phyloP scores from a whole-genome alignment of 768 basidiomycete genomes.

The Ramaria sp. region DNA sequence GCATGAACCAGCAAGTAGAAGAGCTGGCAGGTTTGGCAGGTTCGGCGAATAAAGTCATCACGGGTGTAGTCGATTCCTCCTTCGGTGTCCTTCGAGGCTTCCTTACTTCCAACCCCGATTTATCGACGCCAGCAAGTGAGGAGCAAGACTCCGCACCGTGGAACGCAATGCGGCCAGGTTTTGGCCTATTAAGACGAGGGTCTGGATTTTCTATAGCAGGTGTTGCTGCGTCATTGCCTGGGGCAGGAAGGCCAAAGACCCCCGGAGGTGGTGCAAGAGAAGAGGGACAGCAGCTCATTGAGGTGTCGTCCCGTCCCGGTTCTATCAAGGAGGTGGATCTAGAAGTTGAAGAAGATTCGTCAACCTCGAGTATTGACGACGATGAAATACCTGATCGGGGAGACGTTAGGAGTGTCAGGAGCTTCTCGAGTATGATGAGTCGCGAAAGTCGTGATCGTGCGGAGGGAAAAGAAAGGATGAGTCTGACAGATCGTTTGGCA shows the following conservation, averaged over 20 bases:
- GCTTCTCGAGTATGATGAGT: slow-evolving; percentile 82
- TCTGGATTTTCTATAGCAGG: slow-evolving; percentile 78
- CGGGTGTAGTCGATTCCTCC: slow-evolving; percentile 82
- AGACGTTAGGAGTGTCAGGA: slow-evolving; percentile 72
- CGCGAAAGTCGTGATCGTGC: slow-evolving; percentile 22
- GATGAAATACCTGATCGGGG: slow-evolving; percentile 22
- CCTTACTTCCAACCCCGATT: slow-evolving; percentile 29
- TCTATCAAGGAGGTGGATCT: slow-evolving; percentile 28
- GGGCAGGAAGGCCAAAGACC: slow-evolving; percentile 26
- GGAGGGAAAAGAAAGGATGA: slow-evolving; percentile 39
- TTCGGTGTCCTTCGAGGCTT: slow-evolving; percentile 80
- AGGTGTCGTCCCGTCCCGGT: slow-evolving; percentile 42
- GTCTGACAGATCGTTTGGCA: slow-evolving; percentile 73
- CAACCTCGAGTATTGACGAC: slow-evolving; percentile 9
- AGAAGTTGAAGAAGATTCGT: slow-evolving; percentile 16
- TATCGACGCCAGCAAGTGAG: slow-evolving; percentile 15
- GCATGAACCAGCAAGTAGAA: slow-evolving; percentile 73
- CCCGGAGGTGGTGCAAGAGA: slow-evolving; percentile 22
- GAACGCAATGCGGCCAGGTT: slow-evolving; percentile 37
- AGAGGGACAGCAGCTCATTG: slow-evolving; percentile 42
- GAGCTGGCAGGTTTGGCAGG: slow-evolving; percentile 51
- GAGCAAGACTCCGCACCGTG: slow-evolving; percentile 27
- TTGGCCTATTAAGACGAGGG: slow-evolving; percentile 63
- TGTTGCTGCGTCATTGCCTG: slow-evolving; percentile 57
- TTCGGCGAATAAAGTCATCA: slow-evolving; percentile 69